Percentiles rank a stretch among this genome's conserved stretches.
These are phyloP conservation scores for Diaporthe velutina DNA, from an alignment of 2,329 filamentous ascomycete genomes.

Conservation along the genomic window DNA sequence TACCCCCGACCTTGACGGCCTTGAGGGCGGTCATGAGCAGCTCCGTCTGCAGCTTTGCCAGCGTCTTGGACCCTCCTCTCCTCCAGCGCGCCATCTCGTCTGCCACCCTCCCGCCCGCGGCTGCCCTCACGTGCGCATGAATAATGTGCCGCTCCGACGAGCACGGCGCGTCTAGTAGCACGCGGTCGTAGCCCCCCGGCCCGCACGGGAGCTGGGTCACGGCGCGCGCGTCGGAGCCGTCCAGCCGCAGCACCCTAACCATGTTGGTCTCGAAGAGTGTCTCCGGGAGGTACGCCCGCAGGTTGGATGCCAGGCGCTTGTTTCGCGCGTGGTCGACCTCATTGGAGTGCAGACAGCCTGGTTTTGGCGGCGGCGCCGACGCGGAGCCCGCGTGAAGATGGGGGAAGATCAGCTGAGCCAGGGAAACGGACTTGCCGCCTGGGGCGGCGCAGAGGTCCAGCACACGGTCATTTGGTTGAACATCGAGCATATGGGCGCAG, in stretches of 20 bases:
- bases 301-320: constrained; percentile 47
- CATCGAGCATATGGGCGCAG: constrained; percentile 48
- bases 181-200: constrained; percentile 53
- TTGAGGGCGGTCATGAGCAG: constrained; percentile 52
- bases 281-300: constrained; percentile 45
- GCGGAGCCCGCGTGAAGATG: constrained; percentile 37
- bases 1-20: constrained; percentile 51
- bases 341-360: constrained; percentile 53
- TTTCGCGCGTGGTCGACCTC: constrained; percentile 50
- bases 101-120: constrained; percentile 46
- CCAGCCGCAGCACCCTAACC: constrained; percentile 45
- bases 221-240: constrained; percentile 45
- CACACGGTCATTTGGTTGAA: constrained; percentile 51
- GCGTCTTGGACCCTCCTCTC: constrained; percentile 50
- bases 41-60: constrained; percentile 50
- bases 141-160: constrained; percentile 56
- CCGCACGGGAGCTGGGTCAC: constrained; percentile 47
- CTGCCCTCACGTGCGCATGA: constrained; percentile 49
- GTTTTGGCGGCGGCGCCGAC: constrained; percentile 40
- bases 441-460: constrained; percentile 56
- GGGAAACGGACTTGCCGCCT: constrained; percentile 51
- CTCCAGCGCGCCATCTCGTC: constrained; percentile 55
- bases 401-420: constrained; percentile 48
- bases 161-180: constrained; percentile 56
- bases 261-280: constrained; percentile 42